Percentiles rank a stretch among this genome's conserved stretches.
phyloP scores from a whole-genome alignment of 2,329 filamentous ascomycete genomes.

The Stemphylium lycopersici region DNA sequence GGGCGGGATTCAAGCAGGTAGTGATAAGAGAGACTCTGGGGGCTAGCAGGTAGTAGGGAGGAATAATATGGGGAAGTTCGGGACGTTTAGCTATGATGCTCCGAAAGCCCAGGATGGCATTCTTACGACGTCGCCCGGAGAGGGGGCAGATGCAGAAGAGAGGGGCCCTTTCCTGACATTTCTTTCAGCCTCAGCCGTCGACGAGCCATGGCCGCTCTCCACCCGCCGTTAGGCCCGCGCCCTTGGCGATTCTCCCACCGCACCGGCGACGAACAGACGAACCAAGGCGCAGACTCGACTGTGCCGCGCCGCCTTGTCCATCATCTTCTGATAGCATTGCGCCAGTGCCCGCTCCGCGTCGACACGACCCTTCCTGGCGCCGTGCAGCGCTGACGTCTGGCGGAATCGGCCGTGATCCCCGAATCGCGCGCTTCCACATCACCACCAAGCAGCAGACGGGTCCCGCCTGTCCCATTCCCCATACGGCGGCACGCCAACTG shows the following conservation, averaged over 20 bases:
- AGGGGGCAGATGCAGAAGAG: constrained; percentile 7
- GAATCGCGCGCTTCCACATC: constrained; percentile 2
- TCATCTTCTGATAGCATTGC: not conserved
- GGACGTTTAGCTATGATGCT: constrained; percentile 7
- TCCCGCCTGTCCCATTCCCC: too few species aligned
- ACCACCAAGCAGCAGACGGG: not conserved
- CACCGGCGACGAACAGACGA: not conserved
- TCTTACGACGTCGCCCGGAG: not conserved
- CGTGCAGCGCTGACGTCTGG: too few species aligned
- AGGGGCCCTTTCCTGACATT: constrained; percentile 13
- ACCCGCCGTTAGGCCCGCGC: not conserved
- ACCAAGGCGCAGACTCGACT: too few species aligned
- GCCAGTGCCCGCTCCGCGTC: too few species aligned
- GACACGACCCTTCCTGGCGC: too few species aligned
- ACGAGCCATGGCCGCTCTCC: not conserved
- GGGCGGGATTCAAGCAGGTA: constrained; percentile 6
- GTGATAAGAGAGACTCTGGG: constrained; percentile 9
- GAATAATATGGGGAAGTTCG: constrained; percentile 26
- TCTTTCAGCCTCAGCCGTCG: constrained; percentile 21
- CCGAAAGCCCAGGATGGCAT: constrained; percentile 13
- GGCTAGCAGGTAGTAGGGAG: constrained; percentile 13
- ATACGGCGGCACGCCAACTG: not conserved
- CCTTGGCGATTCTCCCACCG: not conserved
- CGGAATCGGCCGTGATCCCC: not conserved
- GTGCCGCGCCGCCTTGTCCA: too few species aligned